Evolutionary conservation across 129 eudicot genomes (phyloP), one percentile per base, ranked within the genome.

Genomic region (Flaveria sonorensis): DNA sequence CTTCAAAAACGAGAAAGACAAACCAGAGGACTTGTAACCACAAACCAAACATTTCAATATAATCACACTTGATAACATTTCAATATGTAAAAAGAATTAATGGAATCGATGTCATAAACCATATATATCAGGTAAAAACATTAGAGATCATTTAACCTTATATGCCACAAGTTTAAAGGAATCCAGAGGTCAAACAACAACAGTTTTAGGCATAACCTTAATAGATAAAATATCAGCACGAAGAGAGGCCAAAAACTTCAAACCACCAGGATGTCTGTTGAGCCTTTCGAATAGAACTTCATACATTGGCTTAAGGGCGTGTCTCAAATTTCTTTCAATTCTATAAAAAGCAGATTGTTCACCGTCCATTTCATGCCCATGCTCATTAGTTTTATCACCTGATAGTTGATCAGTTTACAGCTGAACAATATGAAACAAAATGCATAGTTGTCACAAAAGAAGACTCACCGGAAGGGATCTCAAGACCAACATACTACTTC

Each of bases 181-280:
- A 65, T 15, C 45, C 40, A 76, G 40, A 51, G 53, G 12, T 76
- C 18, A 1, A 70, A 52, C 14, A 71, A 71, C 15, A 50, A 20
- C n/a, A 82, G 79, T 77, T 45, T 32, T 46, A 77, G 61, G 60
- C 82, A 88, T 84, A 81, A 87, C 88, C 97, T 89, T 94, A 81
- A 91, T 78, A 71, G 93, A 86, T 55, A 94, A 78, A 70, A 94
- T 83, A 81, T 94, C 99, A 42, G 96, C 96, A 65, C 97, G 88
- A 68, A 94, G 83, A 70, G 67, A 57, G 9, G 96, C 76, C 83
- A 94, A 84, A 80, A 94, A 94, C 81, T 86, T 94, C 77, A 94
- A 77, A 45, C 99, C 99, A 77, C 99, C 97, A 71, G 97, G 97
- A 70, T 91, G 92, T 8, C 90, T 87, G 77, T 94, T 94, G 70